Evolutionary conservation across 768 basidiomycete genomes (phyloP).

Genomic region (Butyriboletus loyo): DNA sequence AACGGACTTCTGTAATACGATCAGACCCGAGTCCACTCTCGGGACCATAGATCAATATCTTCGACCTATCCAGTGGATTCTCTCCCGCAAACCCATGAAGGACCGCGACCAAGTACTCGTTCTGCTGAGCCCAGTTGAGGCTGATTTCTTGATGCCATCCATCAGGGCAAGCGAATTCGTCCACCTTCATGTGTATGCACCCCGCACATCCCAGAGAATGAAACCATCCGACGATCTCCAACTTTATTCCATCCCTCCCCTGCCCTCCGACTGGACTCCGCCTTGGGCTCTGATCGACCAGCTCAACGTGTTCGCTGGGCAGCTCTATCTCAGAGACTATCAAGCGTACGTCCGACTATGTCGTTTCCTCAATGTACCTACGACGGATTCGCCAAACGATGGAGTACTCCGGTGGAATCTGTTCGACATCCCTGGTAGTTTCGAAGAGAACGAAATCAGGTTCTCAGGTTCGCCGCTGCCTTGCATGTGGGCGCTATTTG

Average conservation of each 20-base stretch:
- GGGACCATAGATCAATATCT: no score
- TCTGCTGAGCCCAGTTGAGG: no score
- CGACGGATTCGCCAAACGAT: not conserved
- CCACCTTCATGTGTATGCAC: slow-evolving; percentile 40
- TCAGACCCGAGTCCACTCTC: no score
- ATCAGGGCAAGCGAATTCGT: slow-evolving; percentile 34
- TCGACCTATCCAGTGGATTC: no score
- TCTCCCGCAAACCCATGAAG: no score
- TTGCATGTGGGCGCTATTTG: not conserved
- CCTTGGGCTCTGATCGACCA: slow-evolving; percentile 5
- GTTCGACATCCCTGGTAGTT: not conserved
- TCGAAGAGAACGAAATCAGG: not conserved
- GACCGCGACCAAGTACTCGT: no score
- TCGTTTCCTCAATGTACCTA: slow-evolving; percentile 17
- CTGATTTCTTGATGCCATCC: no score
- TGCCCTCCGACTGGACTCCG: not conserved
- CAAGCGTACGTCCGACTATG: slow-evolving; percentile 21
- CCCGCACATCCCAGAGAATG: slow-evolving; percentile 35
- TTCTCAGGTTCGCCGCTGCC: not conserved
- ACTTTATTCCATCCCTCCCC: slow-evolving; percentile 6
- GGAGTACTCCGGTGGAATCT: not conserved
- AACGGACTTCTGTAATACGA: no score
- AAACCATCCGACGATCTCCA: slow-evolving; percentile 33
- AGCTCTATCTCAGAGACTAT: slow-evolving; percentile 23
- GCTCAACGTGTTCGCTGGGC: slow-evolving; percentile 11